A percentile compares a stretch with the other conserved stretches of the same genome.
These are phyloP conservation scores for Nematocida homosporus DNA, from an alignment of 371 early-diverging fungal species.

Conservation along the genomic window DNA sequence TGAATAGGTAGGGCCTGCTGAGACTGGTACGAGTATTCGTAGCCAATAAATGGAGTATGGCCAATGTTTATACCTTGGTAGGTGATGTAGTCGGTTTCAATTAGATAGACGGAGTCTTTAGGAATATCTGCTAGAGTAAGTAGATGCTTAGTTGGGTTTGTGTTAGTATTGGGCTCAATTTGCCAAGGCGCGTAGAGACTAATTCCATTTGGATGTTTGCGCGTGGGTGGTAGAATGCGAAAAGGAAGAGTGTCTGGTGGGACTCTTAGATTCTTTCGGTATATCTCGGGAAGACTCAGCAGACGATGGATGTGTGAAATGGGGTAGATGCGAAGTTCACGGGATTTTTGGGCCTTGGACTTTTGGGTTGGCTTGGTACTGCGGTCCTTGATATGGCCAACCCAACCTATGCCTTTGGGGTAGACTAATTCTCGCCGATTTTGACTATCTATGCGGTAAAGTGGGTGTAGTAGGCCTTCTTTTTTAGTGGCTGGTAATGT, in stretches of 20 bases:
- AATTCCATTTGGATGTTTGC: background rate
- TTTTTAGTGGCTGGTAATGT: conserved; percentile 8
- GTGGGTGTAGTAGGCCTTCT: conserved; percentile 32
- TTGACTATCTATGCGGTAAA: conserved; percentile 27
- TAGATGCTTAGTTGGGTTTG: background rate
- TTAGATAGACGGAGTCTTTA: background rate
- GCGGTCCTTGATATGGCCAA: conserved; percentile 6
- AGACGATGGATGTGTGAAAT: conserved; percentile 19
- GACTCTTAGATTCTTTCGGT: background rate
- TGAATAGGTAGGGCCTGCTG: background rate
- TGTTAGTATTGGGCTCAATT: conserved; percentile 2
- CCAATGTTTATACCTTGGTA: conserved; percentile 3
- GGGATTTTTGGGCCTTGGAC: conserved; percentile 1
- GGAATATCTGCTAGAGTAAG: conserved; percentile 7
- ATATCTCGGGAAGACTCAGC: conserved; percentile 6
- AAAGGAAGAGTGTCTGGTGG: conserved; percentile 1
- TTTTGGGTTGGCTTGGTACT: background rate
- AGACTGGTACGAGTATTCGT: conserved; percentile 4
- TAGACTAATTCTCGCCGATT: conserved; percentile 12
- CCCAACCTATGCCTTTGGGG: conserved; percentile 21
- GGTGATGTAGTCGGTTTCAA: conserved; percentile 23
- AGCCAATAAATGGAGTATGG: conserved; percentile 25
- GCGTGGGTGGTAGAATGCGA: background rate
- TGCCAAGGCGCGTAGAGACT: conserved; percentile 53
- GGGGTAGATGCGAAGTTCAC: conserved; percentile 19